A percentile compares a stretch with the other conserved stretches of the same genome.
These are phyloP conservation scores for Symbiodinium natans DNA, from an alignment of 73 alveolate genomes.

Conservation along the genomic window DNA sequence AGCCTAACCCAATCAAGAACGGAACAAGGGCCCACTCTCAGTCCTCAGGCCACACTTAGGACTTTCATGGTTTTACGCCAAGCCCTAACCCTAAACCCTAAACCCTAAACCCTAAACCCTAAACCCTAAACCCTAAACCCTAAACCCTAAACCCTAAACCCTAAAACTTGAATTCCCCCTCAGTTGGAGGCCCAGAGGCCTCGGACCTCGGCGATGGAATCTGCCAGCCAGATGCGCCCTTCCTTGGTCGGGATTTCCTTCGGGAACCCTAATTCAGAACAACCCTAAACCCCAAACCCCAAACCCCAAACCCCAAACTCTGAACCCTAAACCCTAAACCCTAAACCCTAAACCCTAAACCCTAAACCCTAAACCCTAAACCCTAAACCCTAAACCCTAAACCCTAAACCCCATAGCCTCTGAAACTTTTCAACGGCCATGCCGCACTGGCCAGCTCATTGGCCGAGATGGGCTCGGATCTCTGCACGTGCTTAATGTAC, in stretches of 20 bases:
- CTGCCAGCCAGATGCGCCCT: constrained; percentile 4
- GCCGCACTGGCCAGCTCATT: not conserved
- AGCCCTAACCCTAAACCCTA: too few species aligned
- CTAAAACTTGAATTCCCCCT: too few species aligned
- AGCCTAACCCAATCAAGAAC: too few species aligned
- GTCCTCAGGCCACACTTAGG: too few species aligned
- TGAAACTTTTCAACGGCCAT: not conserved
- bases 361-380: not conserved
- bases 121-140: too few species aligned
- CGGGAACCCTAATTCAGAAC: too few species aligned
- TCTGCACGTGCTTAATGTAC: not conserved
- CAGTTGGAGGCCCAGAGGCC: not conserved
- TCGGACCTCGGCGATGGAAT: not conserved
- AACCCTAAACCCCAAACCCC: not conserved
- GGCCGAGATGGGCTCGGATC: not conserved
- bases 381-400: not conserved
- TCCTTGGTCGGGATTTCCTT: too few species aligned
- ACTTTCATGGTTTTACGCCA: too few species aligned
- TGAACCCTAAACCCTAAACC: not conserved
- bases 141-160: too few species aligned
- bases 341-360: not conserved
- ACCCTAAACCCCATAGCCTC: not conserved
- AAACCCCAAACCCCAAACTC: not conserved
- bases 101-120: too few species aligned
- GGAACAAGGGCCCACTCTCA: too few species aligned